Base-by-base conservation (phyloP, 306 rosid genomes). In the Myrica gale region DNA sequence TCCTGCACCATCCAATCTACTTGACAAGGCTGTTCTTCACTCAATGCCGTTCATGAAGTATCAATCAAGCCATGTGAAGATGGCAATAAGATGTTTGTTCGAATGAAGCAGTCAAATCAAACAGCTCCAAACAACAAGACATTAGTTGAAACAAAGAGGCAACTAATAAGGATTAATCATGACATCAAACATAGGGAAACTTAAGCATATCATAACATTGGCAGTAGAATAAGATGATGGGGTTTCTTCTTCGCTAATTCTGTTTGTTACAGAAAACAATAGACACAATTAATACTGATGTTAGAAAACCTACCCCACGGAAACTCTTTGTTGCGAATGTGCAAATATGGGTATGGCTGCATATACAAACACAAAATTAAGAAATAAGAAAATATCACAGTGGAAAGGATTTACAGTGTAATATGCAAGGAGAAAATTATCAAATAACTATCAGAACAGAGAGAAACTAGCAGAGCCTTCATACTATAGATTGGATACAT, bases 241-340 rank as follows among this genome's bases (percentile, higher is more conserved):
- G 37, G 21, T 39, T 51, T 8, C 32, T 69, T 60, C 23, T 41
- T 60, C 4, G 1, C 3, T 39, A 63, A 41, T 2, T 6, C 17
- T 16, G 69, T 41, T 65, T 41, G 69, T 50, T 9, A 9, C 15
- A 5, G 63, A 42, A 77, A 56, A 71, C 13, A 68, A 37, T 4
- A 39, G 6, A 50, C 43, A 19, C 8, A 69, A 10, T 9, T 60
- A 48, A 51, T 71, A 54, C 9, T 9, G 19, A 66, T 6, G 56
- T 50, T 45, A 39, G 48, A 71, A 68, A 71, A 73, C 86, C 71
- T 92, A 96, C 99, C 99, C 99, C 99, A 96, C 21, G 98, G 99
- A 81, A 96, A 96, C 84, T 96, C 99, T 90, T 96, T 96, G 66
- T 90, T 96, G 90, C 99, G 99, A 78, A 92, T 86, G 82, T 89